Conservation (phyloP, 257 asterid species). For the Solanum neorickii region DNA sequence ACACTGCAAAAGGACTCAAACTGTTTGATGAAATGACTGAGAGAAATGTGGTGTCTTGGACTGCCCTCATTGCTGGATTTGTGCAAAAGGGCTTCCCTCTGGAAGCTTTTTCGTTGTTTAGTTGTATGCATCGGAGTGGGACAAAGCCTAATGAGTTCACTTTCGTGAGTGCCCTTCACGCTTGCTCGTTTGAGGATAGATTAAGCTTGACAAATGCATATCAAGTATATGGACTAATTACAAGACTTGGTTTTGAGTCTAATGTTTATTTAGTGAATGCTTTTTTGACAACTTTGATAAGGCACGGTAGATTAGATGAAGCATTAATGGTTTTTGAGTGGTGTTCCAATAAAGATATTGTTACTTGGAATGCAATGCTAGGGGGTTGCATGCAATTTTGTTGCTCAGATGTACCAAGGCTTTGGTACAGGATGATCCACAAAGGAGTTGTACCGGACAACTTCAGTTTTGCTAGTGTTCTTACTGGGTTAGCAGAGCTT, state of each 20-base stretch:
- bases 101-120: conserved; percentile 39
- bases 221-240: conserved; percentile 42
- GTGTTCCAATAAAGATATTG: conserved; percentile 27
- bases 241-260: conserved; percentile 47
- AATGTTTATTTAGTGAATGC: conserved; percentile 44
- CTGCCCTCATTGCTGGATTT: conserved; percentile 56
- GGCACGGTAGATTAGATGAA: conserved; percentile 36
- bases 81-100: conserved; percentile 45
- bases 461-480: conserved; percentile 54
- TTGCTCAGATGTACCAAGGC: conserved; percentile 22
- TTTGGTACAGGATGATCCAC: conserved; percentile 43
- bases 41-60: conserved; percentile 62
- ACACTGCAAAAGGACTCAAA: conserved; percentile 14
- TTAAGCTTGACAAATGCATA: conserved; percentile 25
- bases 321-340: conserved; percentile 39
- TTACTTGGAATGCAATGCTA: conserved; percentile 69
- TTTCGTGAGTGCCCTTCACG: conserved; percentile 59
- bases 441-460: conserved; percentile 54
- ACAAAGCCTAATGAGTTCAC: conserved; percentile 50
- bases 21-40: conserved; percentile 65
- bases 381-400: conserved; percentile 42
- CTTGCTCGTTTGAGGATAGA: conserved; percentile 37
- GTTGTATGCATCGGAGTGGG: conserved; percentile 35
- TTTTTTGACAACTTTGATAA: conserved; percentile 41
- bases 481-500: conserved; percentile 57